Evolutionary conservation across 768 basidiomycete genomes (phyloP).

Genomic region (Trametes cinnabarina): DNA sequence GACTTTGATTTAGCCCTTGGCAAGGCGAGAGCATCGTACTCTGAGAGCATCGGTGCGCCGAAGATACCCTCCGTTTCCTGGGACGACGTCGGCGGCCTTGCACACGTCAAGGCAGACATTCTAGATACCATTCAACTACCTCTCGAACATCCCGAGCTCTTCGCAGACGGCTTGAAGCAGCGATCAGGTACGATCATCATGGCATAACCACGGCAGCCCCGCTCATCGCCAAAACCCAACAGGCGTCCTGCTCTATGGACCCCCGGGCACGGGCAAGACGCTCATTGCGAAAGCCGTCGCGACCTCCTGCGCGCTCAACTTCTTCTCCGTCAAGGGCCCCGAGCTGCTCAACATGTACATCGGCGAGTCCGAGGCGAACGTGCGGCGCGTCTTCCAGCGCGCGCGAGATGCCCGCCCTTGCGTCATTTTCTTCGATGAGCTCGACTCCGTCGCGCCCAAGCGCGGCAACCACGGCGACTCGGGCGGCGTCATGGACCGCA

Average conservation of each 20-base stretch:
- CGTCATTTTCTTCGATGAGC: constrained; percentile 95
- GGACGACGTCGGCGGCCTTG: constrained; percentile 96
- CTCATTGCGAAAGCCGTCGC: constrained; percentile 95
- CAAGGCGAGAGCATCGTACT: constrained; percentile 73
- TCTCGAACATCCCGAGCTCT: constrained; percentile 85
- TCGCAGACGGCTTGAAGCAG: constrained; percentile 90
- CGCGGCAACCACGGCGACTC: constrained; percentile 94
- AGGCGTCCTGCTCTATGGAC: constrained; percentile 92
- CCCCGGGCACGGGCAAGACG: constrained; percentile 95
- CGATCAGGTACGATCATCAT: constrained; percentile 74
- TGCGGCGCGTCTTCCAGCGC: constrained; percentile 85
- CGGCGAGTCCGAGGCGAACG: constrained; percentile 97
- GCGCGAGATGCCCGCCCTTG: constrained; percentile 92
- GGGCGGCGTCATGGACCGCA: constrained; percentile 97
- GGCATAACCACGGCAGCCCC: not conserved
- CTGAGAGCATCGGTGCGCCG: constrained; percentile 94
- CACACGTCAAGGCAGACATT: constrained; percentile 85
- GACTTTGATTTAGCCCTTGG: constrained; percentile 76
- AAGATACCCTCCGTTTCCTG: constrained; percentile 94
- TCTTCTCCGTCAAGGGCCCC: constrained; percentile 96
- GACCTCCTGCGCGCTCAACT: constrained; percentile 91
- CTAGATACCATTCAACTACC: constrained; percentile 95
- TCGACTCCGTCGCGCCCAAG: constrained; percentile 93
- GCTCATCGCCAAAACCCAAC: not conserved
- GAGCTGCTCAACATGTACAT: constrained; percentile 98